Base-by-base conservation (phyloP, 2,329 filamentous ascomycete species). In the Pochonia chlamydosporia region DNA sequence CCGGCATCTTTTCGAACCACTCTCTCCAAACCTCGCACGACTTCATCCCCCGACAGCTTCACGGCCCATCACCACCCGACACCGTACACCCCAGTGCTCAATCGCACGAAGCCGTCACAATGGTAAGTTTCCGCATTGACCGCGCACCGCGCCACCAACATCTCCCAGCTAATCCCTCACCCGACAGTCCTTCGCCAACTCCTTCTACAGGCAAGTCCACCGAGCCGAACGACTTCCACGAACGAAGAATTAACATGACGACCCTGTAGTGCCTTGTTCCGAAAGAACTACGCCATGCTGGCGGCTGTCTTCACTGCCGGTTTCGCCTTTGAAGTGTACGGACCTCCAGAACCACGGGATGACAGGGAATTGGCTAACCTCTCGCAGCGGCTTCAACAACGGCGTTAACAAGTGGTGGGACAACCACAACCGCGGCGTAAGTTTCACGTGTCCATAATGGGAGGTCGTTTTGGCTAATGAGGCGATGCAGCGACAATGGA, bases 271-370 rank as follows among this genome's bases (percentile, higher is more conserved):
- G 71, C 82, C 64, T 63, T 97, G 59, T 85, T 97, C 78, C 84
- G 86, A 70, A 84, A 80, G 67, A 99, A 99, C 78, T 85, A 79
- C 61, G 77, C 86, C 67, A 96, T 96, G 82, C 77, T 99, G 62
- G 85, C 82, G 57, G 79, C 83, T 55, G 87, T 99, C 65, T 99
- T 99, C 68, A 80, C 75, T 58, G 79, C 82, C 57, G 92, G 91
- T 57, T 99, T 99, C 66, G 88, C 79, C 55, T 90, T 95, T 66
- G 89, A 97, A 76, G 79, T 99, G 93, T 99, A 82, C 65, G 88
- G 28, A 73, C 54, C 39, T 41, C 53, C 45, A 42, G 30, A 33
- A 49, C 35, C 40, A 51, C 47, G 48, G 52, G 48, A 43, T 54
- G 47, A n/a, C 33, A 7, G 20, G 5, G 8, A 39, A 43, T 44